Evolutionary conservation across 2,329 filamentous ascomycete species (phyloP), one percentile per base, ranked within the genome.

Genomic region (Pochonia chlamydosporia): DNA sequence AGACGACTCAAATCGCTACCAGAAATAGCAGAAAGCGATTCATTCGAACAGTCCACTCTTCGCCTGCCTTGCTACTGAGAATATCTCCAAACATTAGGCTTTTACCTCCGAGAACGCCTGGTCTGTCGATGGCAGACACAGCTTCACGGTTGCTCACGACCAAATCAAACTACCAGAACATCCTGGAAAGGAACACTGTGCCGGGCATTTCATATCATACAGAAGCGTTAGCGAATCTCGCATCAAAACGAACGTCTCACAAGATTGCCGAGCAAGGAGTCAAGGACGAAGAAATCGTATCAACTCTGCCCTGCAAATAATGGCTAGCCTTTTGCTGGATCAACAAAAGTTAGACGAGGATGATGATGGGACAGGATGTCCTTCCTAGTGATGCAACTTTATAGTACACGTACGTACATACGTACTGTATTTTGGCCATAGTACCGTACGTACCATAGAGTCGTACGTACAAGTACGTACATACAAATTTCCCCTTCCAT

Each of bases 191-290:
- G 42, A 97, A 90, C 44, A 84, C 85, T 47, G 82, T 96, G 1
- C 91, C 91, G 0, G 92, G 92, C 11, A 85, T 96, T 10, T 87
- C 86, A 1, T 97, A 96, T 57, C 91, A 92, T 1, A 89, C 87
- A 56, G 88, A 91, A 43, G 75, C 99, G 36, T 95, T 91, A 5
- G 95, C 91, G 20, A 96, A 96, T 54, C 72, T 99, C 23, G 96
- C 91, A 0, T 96, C 90, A 3, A 99, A 99, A 71, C 85, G 92
- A 46, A 97, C 93, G 2, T 96, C 90, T 37, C 93, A 99, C 71
- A 99, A 99, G 68, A 89, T 99, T 55, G 93, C 93, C 16, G 93
- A 99, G 68, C 93, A 99, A 70, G n/a, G n/a, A n/a, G n/a, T n/a
- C n/a, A n/a, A n/a, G 93, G 93, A 6, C 83, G 93, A 41, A 78